These are phyloP conservation scores for Silene conica DNA, from an alignment of 148 eudicot species.

Conservation along the genomic window DNA sequence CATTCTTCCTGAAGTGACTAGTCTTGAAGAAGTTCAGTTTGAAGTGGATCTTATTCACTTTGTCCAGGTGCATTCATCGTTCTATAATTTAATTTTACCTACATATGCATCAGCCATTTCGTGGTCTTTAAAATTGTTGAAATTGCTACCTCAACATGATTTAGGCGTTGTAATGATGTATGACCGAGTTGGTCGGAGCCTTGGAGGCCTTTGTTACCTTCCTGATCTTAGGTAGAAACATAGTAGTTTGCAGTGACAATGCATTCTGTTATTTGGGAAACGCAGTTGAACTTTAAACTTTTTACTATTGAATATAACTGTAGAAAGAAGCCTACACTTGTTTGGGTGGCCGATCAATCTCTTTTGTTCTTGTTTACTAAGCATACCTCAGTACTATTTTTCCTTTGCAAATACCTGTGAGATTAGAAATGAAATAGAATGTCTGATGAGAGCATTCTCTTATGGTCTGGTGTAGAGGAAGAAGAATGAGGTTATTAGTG, in stretches of 20 bases:
- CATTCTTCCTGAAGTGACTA: conserved; percentile 46
- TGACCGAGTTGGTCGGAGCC: neutral
- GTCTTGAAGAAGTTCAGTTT: conserved; percentile 77
- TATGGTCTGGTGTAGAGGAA: neutral
- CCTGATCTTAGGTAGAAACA: conserved; percentile 1
- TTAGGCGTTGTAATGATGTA: neutral
- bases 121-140: neutral
- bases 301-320: neutral
- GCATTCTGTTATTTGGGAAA: neutral
- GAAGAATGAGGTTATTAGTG: neutral
- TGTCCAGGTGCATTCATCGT: conserved; percentile 64
- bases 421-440: neutral
- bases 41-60: conserved; percentile 93
- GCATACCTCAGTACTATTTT: neutral
- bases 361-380: neutral
- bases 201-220: neutral
- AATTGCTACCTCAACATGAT: neutral
- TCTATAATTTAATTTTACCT: conserved; percentile 2
- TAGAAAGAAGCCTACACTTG: too few relatives aligned
- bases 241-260: neutral
- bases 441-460: neutral
- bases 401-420: neutral
- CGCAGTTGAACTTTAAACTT: neutral
- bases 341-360: neutral
- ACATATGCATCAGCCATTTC: neutral